Conservation (phyloP, 495 filamentous ascomycete genomes). For the Thermothielavioides terrestris region DNA sequence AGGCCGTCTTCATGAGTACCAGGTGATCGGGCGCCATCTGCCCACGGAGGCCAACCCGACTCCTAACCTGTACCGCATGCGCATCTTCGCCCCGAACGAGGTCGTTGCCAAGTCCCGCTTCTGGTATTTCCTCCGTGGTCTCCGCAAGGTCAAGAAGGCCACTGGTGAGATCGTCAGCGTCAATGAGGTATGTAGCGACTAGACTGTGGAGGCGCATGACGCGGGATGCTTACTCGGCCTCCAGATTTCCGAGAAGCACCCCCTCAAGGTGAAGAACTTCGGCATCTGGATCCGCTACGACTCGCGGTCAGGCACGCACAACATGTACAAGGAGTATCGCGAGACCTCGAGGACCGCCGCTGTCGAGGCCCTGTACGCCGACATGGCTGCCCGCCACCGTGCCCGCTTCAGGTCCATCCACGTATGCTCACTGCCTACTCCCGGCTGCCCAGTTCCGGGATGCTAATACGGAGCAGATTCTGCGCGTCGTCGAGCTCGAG, state of each 20-base stretch:
- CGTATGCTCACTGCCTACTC: conserved; percentile 48
- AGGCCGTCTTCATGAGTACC: conserved; percentile 99
- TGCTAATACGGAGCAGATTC: conserved; percentile 58
- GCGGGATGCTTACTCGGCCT: background rate
- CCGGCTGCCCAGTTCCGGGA: background rate
- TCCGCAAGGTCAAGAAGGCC: conserved; percentile 99
- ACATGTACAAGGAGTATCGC: conserved; percentile 99
- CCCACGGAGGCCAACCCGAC: conserved; percentile 90
- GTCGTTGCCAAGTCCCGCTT: conserved; percentile 98
- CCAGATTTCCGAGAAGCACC: conserved; percentile 97
- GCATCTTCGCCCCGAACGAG: conserved; percentile 95
- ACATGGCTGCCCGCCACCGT: conserved; percentile 98
- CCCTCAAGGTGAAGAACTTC: conserved; percentile 99
- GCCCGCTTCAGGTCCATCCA: conserved; percentile 95
- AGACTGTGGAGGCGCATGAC: conserved; percentile 2
- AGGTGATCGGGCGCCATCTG: conserved; percentile 99
- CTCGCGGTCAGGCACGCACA: conserved; percentile 98
- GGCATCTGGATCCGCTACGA: conserved; percentile 99
- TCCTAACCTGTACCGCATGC: conserved; percentile 99
- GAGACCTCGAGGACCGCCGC: conserved; percentile 93
- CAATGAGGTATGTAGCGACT: conserved; percentile 68
- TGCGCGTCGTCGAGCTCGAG: conserved; percentile 94
- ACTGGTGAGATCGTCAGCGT: conserved; percentile 97
- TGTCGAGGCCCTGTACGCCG: conserved; percentile 95
- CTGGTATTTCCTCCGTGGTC: conserved; percentile 99